Percentiles rank a stretch among this genome's conserved stretches.
Evolutionary conservation across 495 filamentous ascomycete genomes (phyloP).

Genomic region (Astrothelium macrocarpum): DNA sequence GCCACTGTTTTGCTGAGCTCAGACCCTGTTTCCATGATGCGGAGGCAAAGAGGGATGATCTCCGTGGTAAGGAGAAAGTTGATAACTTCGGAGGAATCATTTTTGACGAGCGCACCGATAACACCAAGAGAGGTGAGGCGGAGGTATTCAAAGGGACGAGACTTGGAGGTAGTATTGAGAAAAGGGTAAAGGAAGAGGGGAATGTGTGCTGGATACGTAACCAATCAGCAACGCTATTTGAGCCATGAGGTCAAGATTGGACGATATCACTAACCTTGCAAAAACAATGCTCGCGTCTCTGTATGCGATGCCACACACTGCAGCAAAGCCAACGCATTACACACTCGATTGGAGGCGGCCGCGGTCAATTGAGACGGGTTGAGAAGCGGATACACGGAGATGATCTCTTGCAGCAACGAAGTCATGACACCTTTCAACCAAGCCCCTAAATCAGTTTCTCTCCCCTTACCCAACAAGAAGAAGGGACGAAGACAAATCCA

Average conservation of each 20-base stretch:
- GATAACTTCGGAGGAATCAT: conserved; percentile 96
- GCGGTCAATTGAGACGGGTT: conserved; percentile 96
- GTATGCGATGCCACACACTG: conserved; percentile 98
- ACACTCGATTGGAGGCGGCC: conserved; percentile 92
- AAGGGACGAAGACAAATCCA: too few species aligned
- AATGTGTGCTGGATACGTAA: conserved; percentile 66
- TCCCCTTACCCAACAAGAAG: too few species aligned
- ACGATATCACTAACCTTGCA: conserved; percentile 57
- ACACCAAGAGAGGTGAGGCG: conserved; percentile 96
- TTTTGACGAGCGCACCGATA: conserved; percentile 96
- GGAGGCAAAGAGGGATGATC: conserved; percentile 94
- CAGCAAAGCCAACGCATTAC: conserved; percentile 91
- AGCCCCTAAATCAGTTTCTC: too few species aligned
- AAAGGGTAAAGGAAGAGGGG: conserved; percentile 98
- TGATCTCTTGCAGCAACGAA: conserved; percentile 93
- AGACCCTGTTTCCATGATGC: conserved; percentile 99
- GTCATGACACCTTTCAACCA: conserved; percentile 81
- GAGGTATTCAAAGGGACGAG: conserved; percentile 94
- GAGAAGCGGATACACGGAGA: conserved; percentile 92
- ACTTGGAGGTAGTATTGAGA: conserved; percentile 97
- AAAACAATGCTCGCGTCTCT: conserved; percentile 84
- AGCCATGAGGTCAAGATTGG: not conserved
- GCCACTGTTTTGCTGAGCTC: conserved; percentile 98
- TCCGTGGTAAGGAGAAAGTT: conserved; percentile 98
- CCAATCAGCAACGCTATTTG: conserved; percentile 7